A percentile compares a stretch with the other conserved stretches of the same genome.
These are phyloP conservation scores for Tulasnella sp. DNA, from an alignment of 768 basidiomycete genomes.

Conservation along the genomic window DNA sequence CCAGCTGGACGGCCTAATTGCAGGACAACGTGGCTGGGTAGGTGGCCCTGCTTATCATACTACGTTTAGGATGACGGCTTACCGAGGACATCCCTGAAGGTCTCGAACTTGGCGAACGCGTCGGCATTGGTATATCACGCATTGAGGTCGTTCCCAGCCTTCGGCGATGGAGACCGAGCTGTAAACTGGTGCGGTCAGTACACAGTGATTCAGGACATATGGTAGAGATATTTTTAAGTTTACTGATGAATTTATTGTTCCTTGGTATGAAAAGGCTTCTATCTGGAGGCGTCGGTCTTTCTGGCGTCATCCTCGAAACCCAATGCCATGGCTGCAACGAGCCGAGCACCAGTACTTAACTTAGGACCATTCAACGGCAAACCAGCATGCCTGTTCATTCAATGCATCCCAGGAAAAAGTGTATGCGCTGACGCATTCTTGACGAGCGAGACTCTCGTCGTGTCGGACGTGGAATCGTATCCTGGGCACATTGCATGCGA, in stretches of 20 bases:
- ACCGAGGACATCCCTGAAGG: constrained; percentile 31
- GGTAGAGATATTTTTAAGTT: no score
- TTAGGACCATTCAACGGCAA: constrained; percentile 77
- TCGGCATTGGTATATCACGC: constrained; percentile 72
- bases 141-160: constrained; percentile 55
- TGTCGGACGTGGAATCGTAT: constrained; percentile 65
- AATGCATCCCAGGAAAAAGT: constrained; percentile 45
- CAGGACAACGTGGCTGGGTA: constrained; percentile 71
- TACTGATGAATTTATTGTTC: background rate
- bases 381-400: constrained; percentile 82
- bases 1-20: constrained; percentile 52
- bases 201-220: no score
- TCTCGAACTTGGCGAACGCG: constrained; percentile 80
- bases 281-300: constrained; percentile 55
- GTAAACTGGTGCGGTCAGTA: constrained; percentile 90
- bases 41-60: constrained; percentile 16
- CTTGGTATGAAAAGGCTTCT: constrained; percentile 86
- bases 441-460: constrained; percentile 45
- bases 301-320: constrained; percentile 31
- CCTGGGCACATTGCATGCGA: constrained; percentile 95
- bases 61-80: background rate
- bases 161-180: constrained; percentile 49
- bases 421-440: constrained; percentile 78
- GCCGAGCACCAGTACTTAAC: constrained; percentile 25
- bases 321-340: no score